Percentiles rank a stretch among this genome's conserved stretches.
phyloP scores from a whole-genome alignment of 139 green algal species.

The Closterium sp. region DNA sequence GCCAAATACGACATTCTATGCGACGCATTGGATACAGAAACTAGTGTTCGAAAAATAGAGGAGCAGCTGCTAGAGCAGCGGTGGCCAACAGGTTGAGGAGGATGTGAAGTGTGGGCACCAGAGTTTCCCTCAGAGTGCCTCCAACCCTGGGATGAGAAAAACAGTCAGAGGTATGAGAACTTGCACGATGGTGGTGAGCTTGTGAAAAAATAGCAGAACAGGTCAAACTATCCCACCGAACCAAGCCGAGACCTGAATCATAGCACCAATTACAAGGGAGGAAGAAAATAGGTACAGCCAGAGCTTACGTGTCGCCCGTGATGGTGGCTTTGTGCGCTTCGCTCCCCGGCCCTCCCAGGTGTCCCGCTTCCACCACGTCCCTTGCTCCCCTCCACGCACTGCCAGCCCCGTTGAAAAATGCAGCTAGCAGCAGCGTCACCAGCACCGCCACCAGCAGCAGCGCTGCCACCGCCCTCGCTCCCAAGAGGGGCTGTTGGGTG shows the following conservation, averaged over 20 bases:
- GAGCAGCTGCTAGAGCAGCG: slow-evolving; percentile 64
- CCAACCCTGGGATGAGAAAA: slow-evolving; percentile 4
- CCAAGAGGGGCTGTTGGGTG: slow-evolving; percentile 49
- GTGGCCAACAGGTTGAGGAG: slow-evolving; percentile 75
- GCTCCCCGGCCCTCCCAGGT: slow-evolving; percentile 63
- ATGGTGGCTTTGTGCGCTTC: slow-evolving; percentile 69
- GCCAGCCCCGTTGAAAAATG: slow-evolving; percentile 63
- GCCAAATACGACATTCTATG: no score
- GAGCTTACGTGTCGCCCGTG: slow-evolving; percentile 62
- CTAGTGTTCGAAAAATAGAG: slow-evolving; percentile 44
- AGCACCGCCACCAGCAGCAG: slow-evolving; percentile 72
- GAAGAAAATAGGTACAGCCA: not conserved
- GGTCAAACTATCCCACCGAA: no score
- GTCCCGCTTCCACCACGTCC: slow-evolving; percentile 68
- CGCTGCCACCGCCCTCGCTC: slow-evolving; percentile 52
- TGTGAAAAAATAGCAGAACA: not conserved
- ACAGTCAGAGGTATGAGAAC: no score
- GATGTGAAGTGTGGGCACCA: slow-evolving; percentile 66
- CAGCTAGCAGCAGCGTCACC: slow-evolving; percentile 61
- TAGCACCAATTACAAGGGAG: no score
- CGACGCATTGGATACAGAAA: no score
- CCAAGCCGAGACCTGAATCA: no score
- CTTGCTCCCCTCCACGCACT: slow-evolving; percentile 74
- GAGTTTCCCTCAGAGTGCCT: slow-evolving; percentile 60
- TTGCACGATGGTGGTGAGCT: no score